Base-by-base conservation (phyloP, 768 basidiomycete genomes). In the Collybia nuda region DNA sequence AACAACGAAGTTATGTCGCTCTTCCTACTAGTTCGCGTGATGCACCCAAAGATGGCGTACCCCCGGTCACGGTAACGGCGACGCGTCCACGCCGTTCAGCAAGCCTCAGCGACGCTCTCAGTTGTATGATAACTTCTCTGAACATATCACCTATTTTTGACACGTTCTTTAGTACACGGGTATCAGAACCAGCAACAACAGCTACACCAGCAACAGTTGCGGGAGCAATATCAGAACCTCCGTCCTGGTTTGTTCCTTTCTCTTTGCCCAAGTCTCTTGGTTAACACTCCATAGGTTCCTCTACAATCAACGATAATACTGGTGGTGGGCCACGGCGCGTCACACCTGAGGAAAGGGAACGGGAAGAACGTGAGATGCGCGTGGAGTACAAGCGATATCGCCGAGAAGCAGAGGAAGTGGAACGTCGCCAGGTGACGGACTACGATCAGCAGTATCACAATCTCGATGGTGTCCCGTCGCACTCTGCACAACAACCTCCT, bases 11-110 rank as follows among this genome's bases (percentile, higher is more conserved):
- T 68, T 66, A 63, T 53, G 61, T 61, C 42, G 67, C 65, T 44
- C 56, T 59, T 24, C 56, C 65, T 14, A 62, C 6, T 21, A 56
- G 58, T 14, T 38, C 40, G 6, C 58, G 56, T n/a, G 58, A 60
- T 6, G 12, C 50, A 22, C 40, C 48, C 47, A 17, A 54, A 32
- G 23, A 54, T 15, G 58, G 56, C 39, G 53, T 62, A 44, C 57
- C 60, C 2, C 61, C 77, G 22, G 61, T 62, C 37, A 69, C 71
- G 50, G 78, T 80, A 24, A 70, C 72, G 9, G 70, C 58, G 51
- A 73, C 74, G n/a, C 80, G 87, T 32, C 80, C 85, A 43, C 74
- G 88, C 50, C 77, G 88, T 48, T 90, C 88, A n/a, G 85, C 86
- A 14, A 89, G 88, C 63, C 69, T 90, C 44, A 90, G 86, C 59